phyloP scores from a whole-genome alignment of 352 stramenopile genomes.

The Pythium sp. region DNA sequence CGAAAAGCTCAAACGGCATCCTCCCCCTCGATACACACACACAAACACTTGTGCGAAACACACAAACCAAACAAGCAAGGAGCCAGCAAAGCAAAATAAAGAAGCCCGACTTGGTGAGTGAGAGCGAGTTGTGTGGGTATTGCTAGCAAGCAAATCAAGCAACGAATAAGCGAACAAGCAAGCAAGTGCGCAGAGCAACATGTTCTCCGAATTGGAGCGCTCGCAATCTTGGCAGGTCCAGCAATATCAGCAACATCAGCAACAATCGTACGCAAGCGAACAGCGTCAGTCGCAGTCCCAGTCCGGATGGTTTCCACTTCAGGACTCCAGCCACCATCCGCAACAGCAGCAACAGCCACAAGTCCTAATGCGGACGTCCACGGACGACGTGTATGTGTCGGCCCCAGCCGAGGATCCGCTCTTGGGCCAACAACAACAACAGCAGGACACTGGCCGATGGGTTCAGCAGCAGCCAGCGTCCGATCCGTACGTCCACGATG shows the following conservation, averaged over 20 bases:
- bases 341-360: conserved; percentile 7
- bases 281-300: conserved; percentile 30
- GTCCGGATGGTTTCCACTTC: conserved; percentile 49
- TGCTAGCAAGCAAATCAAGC: neutral
- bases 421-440: neutral
- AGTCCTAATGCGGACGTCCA: neutral
- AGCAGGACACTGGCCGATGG: conserved; percentile 2
- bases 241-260: conserved; percentile 5
- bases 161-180: neutral
- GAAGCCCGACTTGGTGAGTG: neutral
- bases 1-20: neutral
- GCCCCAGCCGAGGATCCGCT: neutral
- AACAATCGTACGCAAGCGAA: conserved; percentile 11
- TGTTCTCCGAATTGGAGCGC: conserved; percentile 12
- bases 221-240: conserved; percentile 13
- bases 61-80: neutral
- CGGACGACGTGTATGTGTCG: neutral
- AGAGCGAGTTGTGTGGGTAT: neutral
- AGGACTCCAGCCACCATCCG: conserved; percentile 19
- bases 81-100: neutral
- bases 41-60: neutral
- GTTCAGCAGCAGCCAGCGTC: neutral
- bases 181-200: neutral
- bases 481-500: conserved; percentile 8
- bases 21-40: neutral